Evolutionary conservation across 2,329 filamentous ascomycete species (phyloP).

Genomic region (Paraconiothyrium brasiliense): DNA sequence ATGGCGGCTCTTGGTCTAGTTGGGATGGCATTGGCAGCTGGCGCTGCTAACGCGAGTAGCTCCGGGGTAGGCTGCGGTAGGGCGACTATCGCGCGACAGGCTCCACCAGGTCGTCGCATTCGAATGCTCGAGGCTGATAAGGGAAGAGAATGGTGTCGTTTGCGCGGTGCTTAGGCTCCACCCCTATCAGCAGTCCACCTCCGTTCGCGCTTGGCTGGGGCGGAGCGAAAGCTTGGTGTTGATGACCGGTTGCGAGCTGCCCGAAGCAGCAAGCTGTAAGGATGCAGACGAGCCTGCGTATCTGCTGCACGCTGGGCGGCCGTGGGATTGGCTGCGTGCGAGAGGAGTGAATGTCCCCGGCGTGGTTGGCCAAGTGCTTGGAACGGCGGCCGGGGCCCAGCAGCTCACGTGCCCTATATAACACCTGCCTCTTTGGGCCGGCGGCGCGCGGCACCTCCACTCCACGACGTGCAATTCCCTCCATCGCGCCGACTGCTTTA

Average conservation of each 20-base stretch:
- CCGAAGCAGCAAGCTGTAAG: constrained; percentile 12
- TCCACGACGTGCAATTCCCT: background rate
- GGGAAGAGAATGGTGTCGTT: background rate
- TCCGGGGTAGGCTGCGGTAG: background rate
- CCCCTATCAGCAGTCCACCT: constrained; percentile 10
- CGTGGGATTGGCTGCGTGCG: background rate
- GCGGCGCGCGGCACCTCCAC: background rate
- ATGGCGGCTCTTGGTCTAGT: constrained; percentile 24
- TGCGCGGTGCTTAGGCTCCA: constrained; percentile 1
- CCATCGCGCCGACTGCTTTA: background rate
- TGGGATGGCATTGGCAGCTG: constrained; percentile 19
- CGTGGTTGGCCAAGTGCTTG: constrained; percentile 8
- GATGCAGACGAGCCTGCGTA: background rate
- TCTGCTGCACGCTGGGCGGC: constrained; percentile 16
- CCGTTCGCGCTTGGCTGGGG: constrained; percentile 13
- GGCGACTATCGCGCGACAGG: constrained; percentile 8
- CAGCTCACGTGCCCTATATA: background rate
- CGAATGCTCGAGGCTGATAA: background rate
- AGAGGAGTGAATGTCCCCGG: background rate
- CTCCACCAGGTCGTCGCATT: background rate
- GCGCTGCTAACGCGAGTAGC: constrained; percentile 14
- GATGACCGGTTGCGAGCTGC: constrained; percentile 22
- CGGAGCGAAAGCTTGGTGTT: constrained; percentile 18
- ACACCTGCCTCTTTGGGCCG: constrained; percentile 3
- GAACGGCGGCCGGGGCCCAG: background rate